A percentile compares a stretch with the other conserved stretches of the same genome.
These are phyloP conservation scores for Kwoniella dejecticola DNA, from an alignment of 768 basidiomycete species.

Conservation along the genomic window DNA sequence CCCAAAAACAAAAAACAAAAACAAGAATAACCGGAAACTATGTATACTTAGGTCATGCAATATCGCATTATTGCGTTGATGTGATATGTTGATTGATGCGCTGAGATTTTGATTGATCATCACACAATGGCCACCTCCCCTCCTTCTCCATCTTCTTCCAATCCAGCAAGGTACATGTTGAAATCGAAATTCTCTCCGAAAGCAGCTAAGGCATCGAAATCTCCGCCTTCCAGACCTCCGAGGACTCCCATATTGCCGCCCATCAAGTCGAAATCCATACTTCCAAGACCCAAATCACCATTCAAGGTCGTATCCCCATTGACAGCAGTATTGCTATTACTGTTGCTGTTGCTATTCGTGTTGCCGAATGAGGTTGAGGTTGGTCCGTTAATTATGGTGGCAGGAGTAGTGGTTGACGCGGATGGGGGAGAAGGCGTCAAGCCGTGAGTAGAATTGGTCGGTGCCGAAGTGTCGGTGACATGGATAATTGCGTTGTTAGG, in stretches of 20 bases:
- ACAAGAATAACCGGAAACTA: background rate
- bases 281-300: too few relatives aligned
- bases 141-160: slow-evolving; percentile 34
- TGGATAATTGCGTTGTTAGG: slow-evolving; percentile 28
- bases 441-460: slow-evolving; percentile 19
- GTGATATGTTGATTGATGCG: too few relatives aligned
- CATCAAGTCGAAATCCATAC: slow-evolving; percentile 20
- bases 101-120: too few relatives aligned
- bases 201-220: slow-evolving; percentile 33
- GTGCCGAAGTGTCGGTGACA: slow-evolving; percentile 14
- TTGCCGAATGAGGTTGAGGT: slow-evolving; percentile 2
- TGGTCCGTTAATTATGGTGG: slow-evolving; percentile 5
- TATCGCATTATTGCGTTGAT: too few relatives aligned
- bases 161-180: slow-evolving; percentile 37
- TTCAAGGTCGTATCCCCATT: background rate
- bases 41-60: too few relatives aligned
- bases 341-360: background rate
- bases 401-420: slow-evolving; percentile 24
- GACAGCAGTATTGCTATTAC: background rate
- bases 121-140: slow-evolving; percentile 27
- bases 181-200: slow-evolving; percentile 43
- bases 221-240: slow-evolving; percentile 19
- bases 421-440: slow-evolving; percentile 36
- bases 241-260: slow-evolving; percentile 10
- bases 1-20: background rate